Percentiles rank a stretch among this genome's conserved stretches.
phyloP scores from a whole-genome alignment of 768 basidiomycete genomes.

The Boletellus ananas region DNA sequence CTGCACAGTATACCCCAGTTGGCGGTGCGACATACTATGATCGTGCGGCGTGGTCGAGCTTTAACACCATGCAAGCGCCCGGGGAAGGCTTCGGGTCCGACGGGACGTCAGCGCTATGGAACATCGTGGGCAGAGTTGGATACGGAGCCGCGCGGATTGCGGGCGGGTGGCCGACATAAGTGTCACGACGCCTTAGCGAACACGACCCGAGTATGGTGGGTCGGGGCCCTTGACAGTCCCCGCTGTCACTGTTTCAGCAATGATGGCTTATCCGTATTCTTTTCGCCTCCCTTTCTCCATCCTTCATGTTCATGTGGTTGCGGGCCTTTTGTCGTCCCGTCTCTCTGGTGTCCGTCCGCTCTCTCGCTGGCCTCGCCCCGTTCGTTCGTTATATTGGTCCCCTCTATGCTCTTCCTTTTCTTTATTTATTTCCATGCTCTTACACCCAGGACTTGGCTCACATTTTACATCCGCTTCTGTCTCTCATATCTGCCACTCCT shows the following conservation, averaged over 20 bases:
- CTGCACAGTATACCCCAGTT: conserved; percentile 51
- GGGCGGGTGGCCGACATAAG: conserved; percentile 74
- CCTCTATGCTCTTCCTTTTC: conserved; percentile 1
- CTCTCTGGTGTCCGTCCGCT: conserved; percentile 6
- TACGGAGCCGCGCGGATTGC: conserved; percentile 74
- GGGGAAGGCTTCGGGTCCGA: conserved; percentile 70
- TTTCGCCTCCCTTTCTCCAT: conserved; percentile 1
- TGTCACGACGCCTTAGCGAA: background rate
- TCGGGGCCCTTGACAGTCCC: conserved; percentile 4
- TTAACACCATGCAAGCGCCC: conserved; percentile 64
- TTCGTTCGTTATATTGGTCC: conserved; percentile 7
- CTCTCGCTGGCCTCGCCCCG: background rate
- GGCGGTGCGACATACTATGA: conserved; percentile 77
- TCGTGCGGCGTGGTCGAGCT: conserved; percentile 73
- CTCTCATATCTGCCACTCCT: conserved; percentile 11
- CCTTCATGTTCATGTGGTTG: conserved; percentile 18
- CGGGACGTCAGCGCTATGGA: conserved; percentile 62
- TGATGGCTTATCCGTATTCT: background rate
- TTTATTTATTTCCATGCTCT: conserved; percentile 1
- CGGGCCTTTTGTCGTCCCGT: conserved; percentile 16
- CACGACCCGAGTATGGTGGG: conserved; percentile 3
- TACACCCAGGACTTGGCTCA: conserved; percentile 11
- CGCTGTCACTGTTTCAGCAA: conserved; percentile 9
- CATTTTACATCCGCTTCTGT: conserved; percentile 5
- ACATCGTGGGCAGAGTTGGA: conserved; percentile 64